phyloP scores from a whole-genome alignment of 2,329 filamentous ascomycete genomes.

The Podosphaera xanthii region DNA sequence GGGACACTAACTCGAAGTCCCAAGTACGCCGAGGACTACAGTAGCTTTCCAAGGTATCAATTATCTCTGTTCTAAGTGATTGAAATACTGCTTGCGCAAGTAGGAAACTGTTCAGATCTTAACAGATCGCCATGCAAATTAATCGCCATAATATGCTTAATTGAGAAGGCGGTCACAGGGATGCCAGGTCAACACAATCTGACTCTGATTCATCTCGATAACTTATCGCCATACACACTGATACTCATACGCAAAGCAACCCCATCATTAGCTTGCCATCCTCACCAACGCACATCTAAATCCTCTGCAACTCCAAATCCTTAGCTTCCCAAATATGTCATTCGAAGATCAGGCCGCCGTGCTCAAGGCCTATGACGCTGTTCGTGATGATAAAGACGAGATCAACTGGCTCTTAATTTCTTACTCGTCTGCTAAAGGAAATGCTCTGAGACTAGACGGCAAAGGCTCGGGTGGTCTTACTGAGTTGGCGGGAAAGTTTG shows the following conservation, averaged over 20 bases:
- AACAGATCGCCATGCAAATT: too few species aligned
- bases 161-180: too few species aligned
- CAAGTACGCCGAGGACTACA: too few species aligned
- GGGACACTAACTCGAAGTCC: too few species aligned
- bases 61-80: too few species aligned
- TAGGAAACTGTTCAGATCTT: too few species aligned
- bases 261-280: slow-evolving; percentile 15
- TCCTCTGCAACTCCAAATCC: slow-evolving; percentile 11
- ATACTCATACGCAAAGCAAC: slow-evolving; percentile 8
- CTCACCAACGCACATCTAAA: slow-evolving; percentile 5
- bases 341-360: slow-evolving; percentile 25
- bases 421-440: slow-evolving; percentile 30
- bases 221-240: too few species aligned
- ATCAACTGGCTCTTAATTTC: slow-evolving; percentile 47
- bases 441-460: slow-evolving; percentile 29
- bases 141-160: too few species aligned
- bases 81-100: too few species aligned
- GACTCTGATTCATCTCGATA: too few species aligned
- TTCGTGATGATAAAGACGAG: slow-evolving; percentile 40
- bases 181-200: too few species aligned
- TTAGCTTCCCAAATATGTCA: slow-evolving; percentile 13
- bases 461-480: slow-evolving; percentile 37
- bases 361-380: slow-evolving; percentile 39
- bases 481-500: slow-evolving; percentile 32
- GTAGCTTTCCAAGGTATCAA: too few species aligned